Base-by-base conservation (phyloP, 371 early-diverging fungal species). In the Mucor circinelloides region DNA sequence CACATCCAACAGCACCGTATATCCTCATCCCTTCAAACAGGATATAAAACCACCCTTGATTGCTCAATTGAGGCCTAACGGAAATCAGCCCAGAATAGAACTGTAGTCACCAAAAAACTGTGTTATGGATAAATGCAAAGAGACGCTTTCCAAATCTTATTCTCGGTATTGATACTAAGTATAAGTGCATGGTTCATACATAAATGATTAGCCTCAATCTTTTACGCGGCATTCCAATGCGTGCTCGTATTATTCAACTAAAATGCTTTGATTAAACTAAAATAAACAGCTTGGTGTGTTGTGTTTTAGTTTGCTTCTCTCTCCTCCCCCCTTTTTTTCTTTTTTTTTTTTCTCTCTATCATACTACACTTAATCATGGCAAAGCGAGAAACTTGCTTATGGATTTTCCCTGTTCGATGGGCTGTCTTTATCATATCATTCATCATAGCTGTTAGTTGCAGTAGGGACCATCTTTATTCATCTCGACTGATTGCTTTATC, bases 351-450 rank as follows among this genome's bases (percentile, higher is more conserved):
- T n/a, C n/a, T n/a, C n/a, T n/a, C n/a, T n/a, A n/a, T n/a, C n/a
- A n/a, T 21, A 48, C 23, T 8, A 48, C 3, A 48, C n/a, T 23
- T 4, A 48, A 25, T 21, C 8, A 50, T 50, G 50, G 25, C 9
- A 10, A 21, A 54, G 56, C 40, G 64, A 44, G 64, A 64, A 42
- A 64, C 56, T 21, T 64, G 64, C 17, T 34, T 64, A 17, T 64
- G 56, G 56, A 64, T 64, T 40, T 56, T 64, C 21, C 64, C 64
- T 56, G 56, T 56, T 42, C 30, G 64, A 42, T 64, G 56, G 55
- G 64, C 36, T 28, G 63, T 63, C 1, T 63, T 63, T 52, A n/a
- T 63, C 10, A 50, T 52, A 25, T 63, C 63, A 8, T 63, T 63
- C 31, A 52, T 63, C 21, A 32, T 36, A 7, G 32, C 38, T 34